phyloP scores from a whole-genome alignment of 768 basidiomycete genomes.

The Pleurotus tuber-regium region DNA sequence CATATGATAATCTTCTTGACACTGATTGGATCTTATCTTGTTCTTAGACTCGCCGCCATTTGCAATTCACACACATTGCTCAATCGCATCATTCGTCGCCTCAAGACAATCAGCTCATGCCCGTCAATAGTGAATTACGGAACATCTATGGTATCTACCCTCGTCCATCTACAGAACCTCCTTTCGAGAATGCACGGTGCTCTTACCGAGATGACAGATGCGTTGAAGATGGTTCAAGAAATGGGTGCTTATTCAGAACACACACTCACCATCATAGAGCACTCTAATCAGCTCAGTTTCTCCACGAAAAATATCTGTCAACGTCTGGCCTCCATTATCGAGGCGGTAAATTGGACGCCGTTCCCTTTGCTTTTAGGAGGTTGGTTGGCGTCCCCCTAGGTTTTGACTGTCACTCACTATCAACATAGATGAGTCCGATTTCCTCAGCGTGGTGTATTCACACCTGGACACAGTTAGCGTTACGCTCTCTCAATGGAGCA shows the following conservation, averaged over 20 bases:
- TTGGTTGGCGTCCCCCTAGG: not conserved
- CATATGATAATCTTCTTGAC: not conserved
- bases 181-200: slow-evolving; percentile 32
- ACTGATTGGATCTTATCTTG: not conserved
- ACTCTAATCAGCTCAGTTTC: not conserved
- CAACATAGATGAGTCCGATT: not conserved
- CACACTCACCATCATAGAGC: not conserved
- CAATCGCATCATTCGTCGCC: slow-evolving; percentile 23
- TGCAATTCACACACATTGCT: slow-evolving; percentile 24
- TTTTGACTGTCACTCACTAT: not conserved
- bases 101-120: slow-evolving; percentile 22
- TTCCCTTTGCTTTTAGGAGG: not conserved
- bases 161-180: slow-evolving; percentile 16
- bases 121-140: slow-evolving; percentile 22
- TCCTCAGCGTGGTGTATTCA: not conserved
- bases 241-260: not conserved
- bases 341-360: slow-evolving; percentile 1
- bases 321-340: not conserved
- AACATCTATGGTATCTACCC: not conserved
- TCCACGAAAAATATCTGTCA: not conserved
- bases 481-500: slow-evolving; percentile 24
- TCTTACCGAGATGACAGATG: slow-evolving; percentile 35
- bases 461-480: not conserved
- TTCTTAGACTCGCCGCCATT: slow-evolving; percentile 8
- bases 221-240: slow-evolving; percentile 24